Evolutionary conservation across 2,329 filamentous ascomycete species (phyloP).

Genomic region (Fusarium brachygibbosum): DNA sequence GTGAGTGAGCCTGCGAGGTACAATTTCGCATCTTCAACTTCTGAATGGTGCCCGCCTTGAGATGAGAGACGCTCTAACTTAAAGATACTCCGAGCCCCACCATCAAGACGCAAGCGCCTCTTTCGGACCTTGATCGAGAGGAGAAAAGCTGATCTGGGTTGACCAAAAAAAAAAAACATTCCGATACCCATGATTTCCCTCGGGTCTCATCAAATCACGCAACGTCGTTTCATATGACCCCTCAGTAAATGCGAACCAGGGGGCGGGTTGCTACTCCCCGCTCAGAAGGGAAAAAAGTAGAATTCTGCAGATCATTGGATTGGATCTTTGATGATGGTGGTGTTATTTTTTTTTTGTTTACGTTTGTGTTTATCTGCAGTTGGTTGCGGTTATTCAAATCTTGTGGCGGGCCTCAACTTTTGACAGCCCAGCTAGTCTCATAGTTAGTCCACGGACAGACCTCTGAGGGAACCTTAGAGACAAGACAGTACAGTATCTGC

Average conservation of each 20-base stretch:
- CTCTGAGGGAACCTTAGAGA: background rate
- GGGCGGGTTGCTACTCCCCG: slow-evolving; percentile 33
- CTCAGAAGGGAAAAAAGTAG: background rate
- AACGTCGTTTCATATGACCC: slow-evolving; percentile 37
- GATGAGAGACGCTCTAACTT: slow-evolving; percentile 29
- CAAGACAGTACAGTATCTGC: slow-evolving; percentile 20
- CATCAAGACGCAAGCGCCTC: slow-evolving; percentile 46
- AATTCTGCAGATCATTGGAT: slow-evolving; percentile 25
- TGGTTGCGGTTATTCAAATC: slow-evolving; percentile 9
- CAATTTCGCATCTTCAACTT: slow-evolving; percentile 44
- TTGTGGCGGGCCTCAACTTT: slow-evolving; percentile 34
- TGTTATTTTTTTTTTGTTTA: slow-evolving; percentile 22
- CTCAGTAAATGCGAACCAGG: slow-evolving; percentile 36
- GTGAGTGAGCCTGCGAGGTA: slow-evolving; percentile 31
- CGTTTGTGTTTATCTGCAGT: slow-evolving; percentile 21
- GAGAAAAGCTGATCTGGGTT: slow-evolving; percentile 17
- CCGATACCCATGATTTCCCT: slow-evolving; percentile 42
- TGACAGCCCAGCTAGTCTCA: slow-evolving; percentile 6
- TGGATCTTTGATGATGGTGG: background rate
- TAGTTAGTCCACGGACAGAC: slow-evolving; percentile 3
- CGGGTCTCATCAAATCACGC: slow-evolving; percentile 32
- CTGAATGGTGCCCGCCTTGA: slow-evolving; percentile 50
- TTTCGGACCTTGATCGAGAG: slow-evolving; percentile 48
- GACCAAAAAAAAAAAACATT: slow-evolving; percentile 41
- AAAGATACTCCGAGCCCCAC: slow-evolving; percentile 36